Evolutionary conservation across 177 flowering plant genomes (phyloP).

Genomic region (Vitis hybrid): DNA sequence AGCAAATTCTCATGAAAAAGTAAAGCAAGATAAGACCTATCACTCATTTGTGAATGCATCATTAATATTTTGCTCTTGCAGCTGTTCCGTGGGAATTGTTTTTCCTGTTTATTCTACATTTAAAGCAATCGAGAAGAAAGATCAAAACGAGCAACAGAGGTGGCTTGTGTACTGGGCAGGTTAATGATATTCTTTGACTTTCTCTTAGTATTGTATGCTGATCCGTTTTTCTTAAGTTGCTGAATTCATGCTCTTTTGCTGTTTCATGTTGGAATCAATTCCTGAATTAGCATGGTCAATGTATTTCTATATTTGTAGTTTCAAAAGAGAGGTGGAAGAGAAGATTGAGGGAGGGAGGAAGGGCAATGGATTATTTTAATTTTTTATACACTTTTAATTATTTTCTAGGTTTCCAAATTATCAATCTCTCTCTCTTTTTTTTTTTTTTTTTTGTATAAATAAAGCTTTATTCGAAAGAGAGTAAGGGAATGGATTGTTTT

Average conservation of each 20-base stretch:
- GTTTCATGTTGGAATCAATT: not conserved
- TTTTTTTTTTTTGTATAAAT: no score
- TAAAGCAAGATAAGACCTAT: not conserved
- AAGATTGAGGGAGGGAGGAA: not conserved
- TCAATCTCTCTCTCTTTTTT: no score
- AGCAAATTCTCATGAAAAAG: not conserved
- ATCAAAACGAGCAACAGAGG: conserved; percentile 56
- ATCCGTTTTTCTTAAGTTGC: not conserved
- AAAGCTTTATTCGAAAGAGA: no score
- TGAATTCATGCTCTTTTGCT: not conserved
- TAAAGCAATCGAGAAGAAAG: conserved; percentile 66
- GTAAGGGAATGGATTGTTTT: no score
- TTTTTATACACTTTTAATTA: no score
- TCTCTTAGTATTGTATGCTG: not conserved
- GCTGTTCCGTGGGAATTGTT: conserved; percentile 64
- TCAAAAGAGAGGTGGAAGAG: not conserved
- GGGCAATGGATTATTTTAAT: no score
- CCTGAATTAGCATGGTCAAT: not conserved
- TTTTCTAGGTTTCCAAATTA: no score
- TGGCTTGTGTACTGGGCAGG: conserved; percentile 88
- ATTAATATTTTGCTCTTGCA: conserved; percentile 23
- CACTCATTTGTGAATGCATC: not conserved
- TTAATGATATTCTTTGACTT: conserved; percentile 15
- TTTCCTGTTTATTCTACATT: conserved; percentile 77
- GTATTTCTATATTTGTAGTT: not conserved